Evolutionary conservation across 169 alveolate genomes (phyloP), one percentile per base, ranked within the genome.

Genomic region (Cyclospora cayetanensis): DNA sequence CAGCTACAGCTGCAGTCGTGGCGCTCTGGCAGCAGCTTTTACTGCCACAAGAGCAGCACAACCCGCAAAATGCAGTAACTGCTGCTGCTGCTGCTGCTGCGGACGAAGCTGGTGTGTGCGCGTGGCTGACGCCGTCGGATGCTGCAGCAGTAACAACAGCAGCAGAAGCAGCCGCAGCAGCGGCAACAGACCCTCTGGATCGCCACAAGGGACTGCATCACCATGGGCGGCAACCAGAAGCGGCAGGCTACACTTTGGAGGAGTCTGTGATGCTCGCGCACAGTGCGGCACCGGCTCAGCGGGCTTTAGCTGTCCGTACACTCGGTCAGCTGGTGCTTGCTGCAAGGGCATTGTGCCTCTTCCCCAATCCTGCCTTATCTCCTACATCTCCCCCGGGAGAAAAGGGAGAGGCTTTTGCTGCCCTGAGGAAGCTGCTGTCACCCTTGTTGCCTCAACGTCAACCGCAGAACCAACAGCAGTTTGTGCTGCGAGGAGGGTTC

Each of bases 171-270:
- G 85, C 85, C 37, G 85, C 85, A 74, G 85, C 85, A 74, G 85
- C 63, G 42, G 85, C 85, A 74, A 63, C 63, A 41, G 93, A 92
- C 60, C 88, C 91, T 9, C 66, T 93, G 46, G 65, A 55, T 35
- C 83, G 34, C 22, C 90, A 89, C 43, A 89, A 50, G n/a, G 95
- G 95, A 11, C 74, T 93, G 4, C 94, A 93, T 53, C 95, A 93
- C 65, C 95, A 93, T 60, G 92, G 94, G 63, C 76, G 68, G 52
- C 90, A 93, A 35, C 87, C 93, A 52, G 94, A 66, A 35, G 66
- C 85, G 42, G 93, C 89, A 34, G 95, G 95, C 20, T 93, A 93
- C 83, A 90, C 95, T 5, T 53, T 93, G 35, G 92, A 90, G 4
- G 95, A 93, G 79, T n/a, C 83, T 37, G 72, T 93, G 83, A 92